Evolutionary conservation across 2,329 filamentous ascomycete genomes (phyloP).

Genomic region (Monosporascus cannonballus): DNA sequence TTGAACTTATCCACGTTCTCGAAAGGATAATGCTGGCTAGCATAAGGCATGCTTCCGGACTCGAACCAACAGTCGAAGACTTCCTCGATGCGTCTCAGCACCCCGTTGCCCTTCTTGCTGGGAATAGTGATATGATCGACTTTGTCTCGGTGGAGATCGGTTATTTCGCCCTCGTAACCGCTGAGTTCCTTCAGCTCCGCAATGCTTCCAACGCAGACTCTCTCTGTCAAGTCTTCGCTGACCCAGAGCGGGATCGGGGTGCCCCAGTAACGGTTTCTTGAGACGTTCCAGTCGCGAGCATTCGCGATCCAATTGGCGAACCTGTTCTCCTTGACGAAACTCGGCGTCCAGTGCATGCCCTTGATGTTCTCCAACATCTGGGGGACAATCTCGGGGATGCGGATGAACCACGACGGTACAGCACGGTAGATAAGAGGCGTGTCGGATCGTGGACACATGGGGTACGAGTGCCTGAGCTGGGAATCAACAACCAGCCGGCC

Average conservation of each 20-base stretch:
- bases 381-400: slow-evolving; percentile 75
- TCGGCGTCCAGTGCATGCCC: slow-evolving; percentile 85
- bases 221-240: slow-evolving; percentile 81
- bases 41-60: slow-evolving; percentile 93
- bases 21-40: slow-evolving; percentile 86
- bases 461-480: slow-evolving; percentile 85
- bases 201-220: slow-evolving; percentile 79
- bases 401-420: slow-evolving; percentile 92
- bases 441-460: slow-evolving; percentile 92
- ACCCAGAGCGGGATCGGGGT: slow-evolving; percentile 90
- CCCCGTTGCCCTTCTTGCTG: slow-evolving; percentile 78
- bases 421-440: slow-evolving; percentile 89
- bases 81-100: slow-evolving; percentile 74
- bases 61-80: slow-evolving; percentile 98
- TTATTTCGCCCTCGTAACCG: slow-evolving; percentile 77
- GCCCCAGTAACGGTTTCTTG: slow-evolving; percentile 91
- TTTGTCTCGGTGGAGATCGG: slow-evolving; percentile 85
- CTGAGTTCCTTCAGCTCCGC: slow-evolving; percentile 79
- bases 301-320: slow-evolving; percentile 90
- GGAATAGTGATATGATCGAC: slow-evolving; percentile 93
- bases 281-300: slow-evolving; percentile 93
- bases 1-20: slow-evolving; percentile 79
- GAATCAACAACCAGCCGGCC: slow-evolving; percentile 78
- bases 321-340: slow-evolving; percentile 82
- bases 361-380: slow-evolving; percentile 89